Base-by-base conservation (phyloP, 2,329 filamentous ascomycete species). In the Dryadomyces quercivorus region DNA sequence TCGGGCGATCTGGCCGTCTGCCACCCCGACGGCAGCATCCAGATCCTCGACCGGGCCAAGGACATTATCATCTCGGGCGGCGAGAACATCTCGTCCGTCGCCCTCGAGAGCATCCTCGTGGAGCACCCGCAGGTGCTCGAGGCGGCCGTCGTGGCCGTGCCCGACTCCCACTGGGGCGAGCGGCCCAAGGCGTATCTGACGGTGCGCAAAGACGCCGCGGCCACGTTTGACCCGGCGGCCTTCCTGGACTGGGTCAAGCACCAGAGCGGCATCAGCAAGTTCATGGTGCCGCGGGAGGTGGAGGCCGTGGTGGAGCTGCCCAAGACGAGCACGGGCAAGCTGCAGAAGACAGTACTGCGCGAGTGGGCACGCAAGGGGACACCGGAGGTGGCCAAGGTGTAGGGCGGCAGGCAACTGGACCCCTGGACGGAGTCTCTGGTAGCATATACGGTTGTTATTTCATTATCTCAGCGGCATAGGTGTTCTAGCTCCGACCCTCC, bases 1-100 rank as follows among this genome's bases (percentile, higher is more conserved):
- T 92, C 86, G 16, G 93, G 93, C 0, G 93, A 98, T 67, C 70
- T 98, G 50, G 93, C 93, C 1, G 91, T 97, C 0, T 91, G 88
- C 86, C 88, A 96, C 70, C 78, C 85, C 0, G 93, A 97, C 66
- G 91, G 92, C 1, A 86, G 88, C 56, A 84, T 90, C 47, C 89
- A 97, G 72, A 95, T 98, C 59, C 74, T 94, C 56, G 93, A 98
- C 69, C 80, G 93, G 20, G 88, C 89, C 15, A 98, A 98, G 73
- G 93, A 98, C 66, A 96, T 98, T 53, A 98, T 98, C 64, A 98
- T 98, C 59, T 94, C 88, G 53, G 88, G 87, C 88, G 93, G 93
- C 55, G 93, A 98, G 69, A 98, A 98, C 67, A 97, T 98, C 58
- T 95, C 88, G 2, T 94, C 88, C 0, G 86, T 98, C 1, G 90